Percentiles rank a stretch among this genome's conserved stretches.
Conservation (phyloP, 805 yeast genomes). For the Jamesozyma rosinii region DNA sequence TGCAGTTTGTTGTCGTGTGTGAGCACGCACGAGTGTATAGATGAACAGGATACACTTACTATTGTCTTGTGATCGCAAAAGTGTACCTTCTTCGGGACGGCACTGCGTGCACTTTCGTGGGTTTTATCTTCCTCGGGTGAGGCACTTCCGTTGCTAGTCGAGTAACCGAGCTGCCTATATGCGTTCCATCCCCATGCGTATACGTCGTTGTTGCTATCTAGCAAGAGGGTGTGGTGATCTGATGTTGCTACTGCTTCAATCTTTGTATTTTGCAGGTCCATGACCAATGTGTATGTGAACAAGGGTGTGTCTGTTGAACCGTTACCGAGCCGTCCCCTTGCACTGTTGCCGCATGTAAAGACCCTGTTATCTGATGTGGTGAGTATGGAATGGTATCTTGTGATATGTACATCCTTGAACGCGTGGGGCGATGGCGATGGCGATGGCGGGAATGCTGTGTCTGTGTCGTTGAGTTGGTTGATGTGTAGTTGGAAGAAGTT, state of each 20-base stretch:
- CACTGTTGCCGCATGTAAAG: constrained; percentile 55
- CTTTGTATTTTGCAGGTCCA: constrained; percentile 30
- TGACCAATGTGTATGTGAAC: constrained; percentile 38
- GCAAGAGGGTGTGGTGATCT: constrained; percentile 57
- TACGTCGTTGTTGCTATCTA: constrained; percentile 45
- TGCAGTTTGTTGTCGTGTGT: constrained; percentile 41
- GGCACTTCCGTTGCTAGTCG: constrained; percentile 22
- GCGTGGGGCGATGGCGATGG: constrained; percentile 19
- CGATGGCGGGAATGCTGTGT: background rate
- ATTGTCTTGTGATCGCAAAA: constrained; percentile 20
- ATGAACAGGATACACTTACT: constrained; percentile 51
- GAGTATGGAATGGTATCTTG: constrained; percentile 58
- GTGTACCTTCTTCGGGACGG: constrained; percentile 22
- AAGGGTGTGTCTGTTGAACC: constrained; percentile 34
- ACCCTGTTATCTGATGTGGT: constrained; percentile 47
- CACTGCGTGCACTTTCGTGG: constrained; percentile 16
- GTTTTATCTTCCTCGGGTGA: constrained; percentile 17
- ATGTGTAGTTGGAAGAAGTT: constrained; percentile 35
- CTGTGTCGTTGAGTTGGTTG: constrained; percentile 18
- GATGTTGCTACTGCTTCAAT: constrained; percentile 40
- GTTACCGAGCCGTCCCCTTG: constrained; percentile 65
- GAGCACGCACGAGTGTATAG: constrained; percentile 54
- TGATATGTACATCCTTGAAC: constrained; percentile 40
- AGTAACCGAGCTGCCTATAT: constrained; percentile 57
- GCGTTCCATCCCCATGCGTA: constrained; percentile 75